Conservation (phyloP, 2,329 filamentous ascomycete species). For the Thelonectria blattea region DNA sequence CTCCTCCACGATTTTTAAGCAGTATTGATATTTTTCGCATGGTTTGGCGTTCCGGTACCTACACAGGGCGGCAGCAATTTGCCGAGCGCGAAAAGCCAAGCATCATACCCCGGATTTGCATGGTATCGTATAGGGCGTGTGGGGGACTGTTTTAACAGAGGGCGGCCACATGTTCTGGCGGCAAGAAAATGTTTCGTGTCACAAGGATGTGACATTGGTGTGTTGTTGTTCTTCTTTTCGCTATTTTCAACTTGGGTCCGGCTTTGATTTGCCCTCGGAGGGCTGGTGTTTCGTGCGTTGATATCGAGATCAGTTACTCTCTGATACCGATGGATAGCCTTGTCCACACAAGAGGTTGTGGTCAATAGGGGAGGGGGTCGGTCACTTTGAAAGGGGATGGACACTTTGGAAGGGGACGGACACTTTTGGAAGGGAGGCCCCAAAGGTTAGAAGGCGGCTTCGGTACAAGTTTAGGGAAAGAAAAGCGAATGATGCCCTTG, state of each 20-base stretch:
- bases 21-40: conserved; percentile 35
- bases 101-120: conserved; percentile 40
- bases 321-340: neutral
- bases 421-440: neutral
- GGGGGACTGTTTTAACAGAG: conserved; percentile 27
- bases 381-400: neutral
- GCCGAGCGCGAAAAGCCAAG: conserved; percentile 27
- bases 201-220: neutral
- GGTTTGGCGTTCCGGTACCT: conserved; percentile 37
- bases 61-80: conserved; percentile 28
- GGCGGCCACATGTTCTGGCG: neutral
- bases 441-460: neutral
- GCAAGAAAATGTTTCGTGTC: neutral
- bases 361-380: neutral
- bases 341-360: neutral
- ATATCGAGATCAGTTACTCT: neutral
- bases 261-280: neutral
- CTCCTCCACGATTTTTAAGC: conserved; percentile 26
- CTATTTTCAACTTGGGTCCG: neutral
- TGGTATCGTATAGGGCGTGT: conserved; percentile 33
- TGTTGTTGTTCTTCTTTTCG: neutral
- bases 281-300: neutral
- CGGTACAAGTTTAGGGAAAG: neutral
- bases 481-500: neutral
- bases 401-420: neutral